Percentiles rank a stretch among this genome's conserved stretches.
Evolutionary conservation across 441 rosid species (phyloP).

Genomic region (Oxalis stricta): DNA sequence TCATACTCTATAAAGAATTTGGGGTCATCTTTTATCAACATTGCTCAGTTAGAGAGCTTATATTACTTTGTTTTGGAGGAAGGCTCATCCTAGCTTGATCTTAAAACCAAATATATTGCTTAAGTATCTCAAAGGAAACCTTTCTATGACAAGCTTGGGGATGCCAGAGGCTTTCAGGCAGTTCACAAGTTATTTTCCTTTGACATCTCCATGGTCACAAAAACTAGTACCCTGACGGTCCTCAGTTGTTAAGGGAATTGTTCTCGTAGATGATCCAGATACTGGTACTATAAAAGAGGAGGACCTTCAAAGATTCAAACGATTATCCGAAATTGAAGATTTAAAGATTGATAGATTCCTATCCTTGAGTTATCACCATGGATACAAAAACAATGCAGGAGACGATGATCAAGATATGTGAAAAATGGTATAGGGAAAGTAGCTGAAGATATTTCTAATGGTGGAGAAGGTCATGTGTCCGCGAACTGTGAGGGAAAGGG

Average conservation of each 20-base stretch:
- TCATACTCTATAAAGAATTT: slow-evolving; percentile 37
- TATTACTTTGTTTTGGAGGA: slow-evolving; percentile 34
- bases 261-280: slow-evolving; percentile 38
- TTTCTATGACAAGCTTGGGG: slow-evolving; percentile 18
- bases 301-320: slow-evolving; percentile 30
- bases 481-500: slow-evolving; percentile 16
- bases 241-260: slow-evolving; percentile 41
- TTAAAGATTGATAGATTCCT: slow-evolving; percentile 25
- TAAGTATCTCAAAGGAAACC: slow-evolving; percentile 31
- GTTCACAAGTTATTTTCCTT: slow-evolving; percentile 37
- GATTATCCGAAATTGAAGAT: slow-evolving; percentile 25
- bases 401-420: slow-evolving; percentile 7
- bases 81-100: slow-evolving; percentile 26
- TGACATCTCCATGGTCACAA: slow-evolving; percentile 33
- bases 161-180: slow-evolving; percentile 13
- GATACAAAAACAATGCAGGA: slow-evolving; percentile 10
- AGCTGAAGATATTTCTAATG: slow-evolving; percentile 3
- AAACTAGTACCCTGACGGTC: slow-evolving; percentile 20
- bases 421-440: slow-evolving; percentile 5
- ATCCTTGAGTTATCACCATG: slow-evolving; percentile 20
- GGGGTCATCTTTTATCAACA: slow-evolving; percentile 31
- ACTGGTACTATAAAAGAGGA: slow-evolving; percentile 19
- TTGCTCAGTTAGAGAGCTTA: slow-evolving; percentile 34
- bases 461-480: slow-evolving; percentile 12
- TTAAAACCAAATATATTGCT: slow-evolving; percentile 20